phyloP scores from a whole-genome alignment of 2,329 filamentous ascomycete species.

The Penicillium sp. region DNA sequence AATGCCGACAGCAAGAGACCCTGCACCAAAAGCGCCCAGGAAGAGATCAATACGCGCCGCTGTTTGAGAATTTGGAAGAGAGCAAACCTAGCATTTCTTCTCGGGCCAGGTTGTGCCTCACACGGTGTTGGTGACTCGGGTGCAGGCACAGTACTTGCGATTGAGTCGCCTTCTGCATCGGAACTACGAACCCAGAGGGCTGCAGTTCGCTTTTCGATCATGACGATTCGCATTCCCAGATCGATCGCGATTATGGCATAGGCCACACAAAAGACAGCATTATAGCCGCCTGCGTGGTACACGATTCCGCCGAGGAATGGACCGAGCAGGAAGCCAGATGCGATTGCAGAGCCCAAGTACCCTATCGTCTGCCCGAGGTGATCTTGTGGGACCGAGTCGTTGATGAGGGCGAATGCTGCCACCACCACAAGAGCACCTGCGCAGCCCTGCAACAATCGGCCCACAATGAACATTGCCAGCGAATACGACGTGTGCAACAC shows the following conservation, averaged over 20 bases:
- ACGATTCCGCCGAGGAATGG: conserved; percentile 60
- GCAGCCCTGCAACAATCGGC: conserved; percentile 57
- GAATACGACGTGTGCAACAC: conserved; percentile 53
- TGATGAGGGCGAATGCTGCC: conserved; percentile 56
- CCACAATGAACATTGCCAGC: conserved; percentile 50
- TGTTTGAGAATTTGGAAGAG: conserved; percentile 31
- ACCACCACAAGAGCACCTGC: conserved; percentile 60
- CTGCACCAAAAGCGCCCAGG: conserved; percentile 54
- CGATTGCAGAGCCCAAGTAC: conserved; percentile 55
- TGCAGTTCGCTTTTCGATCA: conserved; percentile 63
- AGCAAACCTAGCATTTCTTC: conserved; percentile 10
- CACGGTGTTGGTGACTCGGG: no score
- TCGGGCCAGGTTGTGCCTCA: conserved; percentile 19
- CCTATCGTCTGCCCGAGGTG: conserved; percentile 62
- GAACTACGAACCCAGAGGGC: conserved; percentile 19
- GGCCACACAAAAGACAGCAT: conserved; percentile 58
- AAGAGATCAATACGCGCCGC: conserved; percentile 55
- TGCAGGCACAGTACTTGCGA: conserved; percentile 1
- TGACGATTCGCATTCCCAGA: conserved; percentile 57
- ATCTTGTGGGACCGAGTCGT: conserved; percentile 57
- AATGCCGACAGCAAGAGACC: conserved; percentile 52
- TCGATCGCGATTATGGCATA: conserved; percentile 56
- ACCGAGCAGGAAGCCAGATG: conserved; percentile 55
- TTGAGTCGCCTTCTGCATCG: background rate
- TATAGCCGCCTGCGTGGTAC: conserved; percentile 58